Percentiles rank a stretch among this genome's conserved stretches.
Evolutionary conservation across 345 rosid species (phyloP).

Genomic region (Carallia brachiata): DNA sequence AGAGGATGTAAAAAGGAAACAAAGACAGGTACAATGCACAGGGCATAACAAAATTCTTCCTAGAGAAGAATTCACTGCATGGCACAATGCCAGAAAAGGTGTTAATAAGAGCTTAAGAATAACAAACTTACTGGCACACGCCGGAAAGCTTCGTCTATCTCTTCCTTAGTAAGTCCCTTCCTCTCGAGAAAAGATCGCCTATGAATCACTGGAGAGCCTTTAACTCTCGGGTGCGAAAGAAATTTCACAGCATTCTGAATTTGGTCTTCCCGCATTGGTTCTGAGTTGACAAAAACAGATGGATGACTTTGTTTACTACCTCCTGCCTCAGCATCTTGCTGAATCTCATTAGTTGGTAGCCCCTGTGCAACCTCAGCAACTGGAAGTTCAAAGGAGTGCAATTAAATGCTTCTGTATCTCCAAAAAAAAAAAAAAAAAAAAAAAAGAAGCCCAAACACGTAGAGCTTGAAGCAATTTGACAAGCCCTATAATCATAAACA

Average conservation of each 20-base stretch:
- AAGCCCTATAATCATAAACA: not conserved
- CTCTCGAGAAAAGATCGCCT: slow-evolving; percentile 92
- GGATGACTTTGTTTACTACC: slow-evolving; percentile 39
- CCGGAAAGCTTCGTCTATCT: slow-evolving; percentile 92
- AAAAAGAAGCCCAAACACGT: not conserved
- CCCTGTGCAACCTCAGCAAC: slow-evolving; percentile 40
- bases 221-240: slow-evolving; percentile 92
- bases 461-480: not conserved
- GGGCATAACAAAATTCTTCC: slow-evolving; percentile 10
- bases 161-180: slow-evolving; percentile 96
- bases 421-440: not conserved
- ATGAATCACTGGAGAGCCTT: slow-evolving; percentile 84
- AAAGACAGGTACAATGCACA: slow-evolving; percentile 1
- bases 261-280: slow-evolving; percentile 91
- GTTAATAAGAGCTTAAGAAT: not conserved
- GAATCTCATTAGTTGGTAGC: slow-evolving; percentile 39
- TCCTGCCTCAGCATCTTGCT: slow-evolving; percentile 48
- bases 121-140: slow-evolving; percentile 77
- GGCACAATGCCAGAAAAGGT: not conserved
- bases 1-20: slow-evolving; percentile 10
- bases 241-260: slow-evolving; percentile 92
- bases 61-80: not conserved
- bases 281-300: slow-evolving; percentile 84
- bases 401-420: not conserved
- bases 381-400: slow-evolving; percentile 7